phyloP scores from a whole-genome alignment of 805 yeast genomes.

The Saccharomycopsis sp. region DNA sequence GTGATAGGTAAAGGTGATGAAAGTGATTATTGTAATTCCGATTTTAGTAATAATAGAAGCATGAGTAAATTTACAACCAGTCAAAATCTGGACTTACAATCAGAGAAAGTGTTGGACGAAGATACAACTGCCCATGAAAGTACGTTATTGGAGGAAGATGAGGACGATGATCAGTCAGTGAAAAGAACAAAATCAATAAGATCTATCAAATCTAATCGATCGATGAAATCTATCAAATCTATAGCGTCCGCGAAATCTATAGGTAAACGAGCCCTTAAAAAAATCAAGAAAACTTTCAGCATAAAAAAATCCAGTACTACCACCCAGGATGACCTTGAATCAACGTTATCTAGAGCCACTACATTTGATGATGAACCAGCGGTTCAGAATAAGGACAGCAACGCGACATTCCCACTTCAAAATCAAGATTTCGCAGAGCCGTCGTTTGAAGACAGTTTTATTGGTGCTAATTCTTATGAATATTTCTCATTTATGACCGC shows the following conservation, averaged over 20 bases:
- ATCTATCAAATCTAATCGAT: slow-evolving; percentile 9
- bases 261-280: slow-evolving; percentile 13
- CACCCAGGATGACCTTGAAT: background rate
- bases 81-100: background rate
- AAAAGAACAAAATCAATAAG: slow-evolving; percentile 1
- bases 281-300: slow-evolving; percentile 16
- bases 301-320: background rate
- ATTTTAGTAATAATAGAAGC: background rate
- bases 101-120: no score
- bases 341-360: background rate
- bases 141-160: no score
- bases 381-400: no score
- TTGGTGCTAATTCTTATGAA: background rate
- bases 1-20: background rate
- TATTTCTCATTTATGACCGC: slow-evolving; percentile 1
- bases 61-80: background rate
- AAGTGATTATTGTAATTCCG: background rate
- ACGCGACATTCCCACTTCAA: no score
- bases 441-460: background rate
- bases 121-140: no score
- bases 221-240: slow-evolving; percentile 10
- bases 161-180: background rate
- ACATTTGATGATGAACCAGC: background rate
- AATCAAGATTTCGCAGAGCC: no score
- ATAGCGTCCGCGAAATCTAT: slow-evolving; percentile 5